phyloP scores from a whole-genome alignment of 805 yeast genomes.

The Monosporozyma yasuniensis region DNA sequence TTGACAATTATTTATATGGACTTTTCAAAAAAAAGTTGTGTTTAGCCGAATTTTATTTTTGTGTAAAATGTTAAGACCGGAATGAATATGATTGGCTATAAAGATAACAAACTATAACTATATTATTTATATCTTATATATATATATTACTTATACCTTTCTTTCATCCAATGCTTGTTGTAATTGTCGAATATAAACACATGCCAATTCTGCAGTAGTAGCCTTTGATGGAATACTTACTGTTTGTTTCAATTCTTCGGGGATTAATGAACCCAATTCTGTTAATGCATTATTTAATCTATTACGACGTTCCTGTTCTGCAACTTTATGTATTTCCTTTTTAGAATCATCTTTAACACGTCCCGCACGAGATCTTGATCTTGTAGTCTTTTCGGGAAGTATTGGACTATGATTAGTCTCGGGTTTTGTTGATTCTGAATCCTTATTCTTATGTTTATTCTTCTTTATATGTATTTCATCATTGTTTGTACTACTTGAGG shows the following conservation, averaged over 20 bases:
- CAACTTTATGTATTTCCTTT: conserved; percentile 62
- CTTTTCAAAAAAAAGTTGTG: not conserved
- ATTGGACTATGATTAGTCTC: not conserved
- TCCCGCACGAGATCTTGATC: not conserved
- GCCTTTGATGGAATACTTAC: conserved; percentile 77
- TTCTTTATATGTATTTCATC: not conserved
- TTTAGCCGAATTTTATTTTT: not conserved
- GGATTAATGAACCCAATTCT: conserved; percentile 61
- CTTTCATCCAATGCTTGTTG: not conserved
- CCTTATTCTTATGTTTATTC: not conserved
- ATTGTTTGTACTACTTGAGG: too few species aligned
- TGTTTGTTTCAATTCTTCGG: conserved; percentile 48
- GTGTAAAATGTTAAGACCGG: not conserved
- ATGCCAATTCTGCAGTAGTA: conserved; percentile 87
- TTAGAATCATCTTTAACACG: conserved; percentile 10
- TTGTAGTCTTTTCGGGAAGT: not conserved
- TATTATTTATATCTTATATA: too few species aligned
- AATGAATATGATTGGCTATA: not conserved
- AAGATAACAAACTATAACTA: too few species aligned
- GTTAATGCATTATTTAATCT: conserved; percentile 82
- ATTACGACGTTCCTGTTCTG: conserved; percentile 93
- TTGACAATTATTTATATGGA: not conserved
- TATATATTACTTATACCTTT: not conserved
- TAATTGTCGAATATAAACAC: conserved; percentile 47
- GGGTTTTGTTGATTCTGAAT: too few species aligned